Conservation (phyloP, 176 grass and related monocot species). For the Bothriochloa decipiens region DNA sequence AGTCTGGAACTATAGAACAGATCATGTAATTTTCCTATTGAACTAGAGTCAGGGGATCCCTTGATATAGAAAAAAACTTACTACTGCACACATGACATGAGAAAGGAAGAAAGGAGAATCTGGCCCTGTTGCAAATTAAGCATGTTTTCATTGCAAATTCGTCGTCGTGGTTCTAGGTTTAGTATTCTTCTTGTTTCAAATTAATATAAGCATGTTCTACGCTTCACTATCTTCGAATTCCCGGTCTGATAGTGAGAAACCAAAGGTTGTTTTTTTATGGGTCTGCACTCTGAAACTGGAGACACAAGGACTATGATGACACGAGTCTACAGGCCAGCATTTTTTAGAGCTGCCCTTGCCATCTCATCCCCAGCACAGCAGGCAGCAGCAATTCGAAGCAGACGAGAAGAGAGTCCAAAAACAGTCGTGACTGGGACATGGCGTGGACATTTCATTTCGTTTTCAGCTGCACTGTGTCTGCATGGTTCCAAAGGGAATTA, state of each 20-base stretch:
- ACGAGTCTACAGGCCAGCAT: background rate
- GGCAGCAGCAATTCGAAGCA: slow-evolving; percentile 10
- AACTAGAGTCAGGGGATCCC: background rate
- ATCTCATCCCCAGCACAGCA: background rate
- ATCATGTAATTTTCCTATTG: background rate
- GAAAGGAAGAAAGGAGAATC: background rate
- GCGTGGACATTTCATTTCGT: slow-evolving; percentile 18
- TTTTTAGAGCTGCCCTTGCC: background rate
- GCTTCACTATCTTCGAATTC: background rate
- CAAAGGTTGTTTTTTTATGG: background rate
- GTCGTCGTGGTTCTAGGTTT: too few species aligned
- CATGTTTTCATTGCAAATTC: background rate
- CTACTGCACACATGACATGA: background rate
- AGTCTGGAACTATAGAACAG: background rate
- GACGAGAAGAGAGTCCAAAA: slow-evolving; percentile 2
- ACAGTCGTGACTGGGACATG: background rate
- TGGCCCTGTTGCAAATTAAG: background rate
- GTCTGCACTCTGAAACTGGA: background rate
- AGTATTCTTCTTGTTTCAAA: background rate
- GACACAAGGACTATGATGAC: background rate
- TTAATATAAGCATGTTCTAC: background rate
- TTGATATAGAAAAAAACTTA: background rate
- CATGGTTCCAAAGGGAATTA: slow-evolving; percentile 40
- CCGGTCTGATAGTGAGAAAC: background rate
- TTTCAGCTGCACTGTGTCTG: background rate